These are phyloP conservation scores for Dysphania ambrosioides DNA, from an alignment of 148 eudicot genomes.

Conservation along the genomic window DNA sequence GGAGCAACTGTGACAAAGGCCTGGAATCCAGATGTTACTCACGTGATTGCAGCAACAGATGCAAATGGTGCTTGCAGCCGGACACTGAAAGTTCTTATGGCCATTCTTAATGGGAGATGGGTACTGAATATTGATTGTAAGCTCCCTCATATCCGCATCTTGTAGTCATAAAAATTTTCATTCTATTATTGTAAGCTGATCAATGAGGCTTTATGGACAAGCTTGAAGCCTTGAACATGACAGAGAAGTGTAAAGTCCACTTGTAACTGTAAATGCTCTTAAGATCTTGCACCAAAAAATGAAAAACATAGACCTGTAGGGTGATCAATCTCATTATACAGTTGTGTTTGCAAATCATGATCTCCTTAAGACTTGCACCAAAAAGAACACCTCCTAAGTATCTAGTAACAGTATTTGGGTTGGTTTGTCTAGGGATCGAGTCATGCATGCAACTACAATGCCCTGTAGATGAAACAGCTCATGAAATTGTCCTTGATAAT, in stretches of 20 bases:
- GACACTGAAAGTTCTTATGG: slow-evolving; percentile 86
- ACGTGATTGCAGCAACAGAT: slow-evolving; percentile 90
- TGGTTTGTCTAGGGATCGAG: slow-evolving; percentile 54
- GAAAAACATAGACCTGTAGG: not conserved
- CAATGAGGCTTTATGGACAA: not conserved
- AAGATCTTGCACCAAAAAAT: not conserved
- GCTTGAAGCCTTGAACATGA: not conserved
- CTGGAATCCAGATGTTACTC: slow-evolving; percentile 80
- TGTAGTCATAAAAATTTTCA: not conserved
- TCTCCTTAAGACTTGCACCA: not conserved
- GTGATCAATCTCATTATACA: not conserved
- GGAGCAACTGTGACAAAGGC: slow-evolving; percentile 65
- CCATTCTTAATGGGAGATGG: slow-evolving; percentile 85
- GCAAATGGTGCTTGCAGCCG: slow-evolving; percentile 77
- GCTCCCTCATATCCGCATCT: slow-evolving; percentile 24
- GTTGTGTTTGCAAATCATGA: not conserved
- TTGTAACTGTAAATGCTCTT: not conserved
- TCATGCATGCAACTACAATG: slow-evolving; percentile 52
- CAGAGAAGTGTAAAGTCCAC: not conserved
- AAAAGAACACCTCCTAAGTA: too few relatives aligned
- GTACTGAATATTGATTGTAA: slow-evolving; percentile 70
- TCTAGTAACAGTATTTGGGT: not conserved
- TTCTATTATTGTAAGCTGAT: not conserved
- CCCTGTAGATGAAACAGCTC: slow-evolving; percentile 62
- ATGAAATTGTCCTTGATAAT: slow-evolving; percentile 68